Conservation (phyloP, 1,284 basidiomycete species). For the Puccinia horiana region DNA sequence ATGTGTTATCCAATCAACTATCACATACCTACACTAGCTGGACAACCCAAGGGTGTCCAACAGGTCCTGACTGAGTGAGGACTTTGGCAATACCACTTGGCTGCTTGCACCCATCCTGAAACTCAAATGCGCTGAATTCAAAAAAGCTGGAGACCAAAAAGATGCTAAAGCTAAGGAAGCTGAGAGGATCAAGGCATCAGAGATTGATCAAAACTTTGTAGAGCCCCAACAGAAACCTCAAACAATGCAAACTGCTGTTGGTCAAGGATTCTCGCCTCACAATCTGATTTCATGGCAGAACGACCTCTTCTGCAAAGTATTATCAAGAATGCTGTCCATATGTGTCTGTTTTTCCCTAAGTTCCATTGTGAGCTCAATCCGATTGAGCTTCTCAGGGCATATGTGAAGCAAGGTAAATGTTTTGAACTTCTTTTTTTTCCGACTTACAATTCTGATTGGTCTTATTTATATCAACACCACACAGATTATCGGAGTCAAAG, state of each 20-base stretch:
- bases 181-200: too few species aligned
- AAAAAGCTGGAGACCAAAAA: not conserved
- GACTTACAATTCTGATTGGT: not conserved
- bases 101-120: not conserved
- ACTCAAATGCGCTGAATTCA: not conserved
- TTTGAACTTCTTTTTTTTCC: not conserved
- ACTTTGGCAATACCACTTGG: not conserved
- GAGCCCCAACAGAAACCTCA: too few species aligned
- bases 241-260: not conserved
- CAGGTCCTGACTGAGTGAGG: not conserved
- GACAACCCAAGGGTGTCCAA: not conserved
- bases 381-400: slow-evolving; percentile 28
- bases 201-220: too few species aligned
- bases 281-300: not conserved
- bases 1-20: not conserved
- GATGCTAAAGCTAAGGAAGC: not conserved
- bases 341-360: slow-evolving; percentile 18
- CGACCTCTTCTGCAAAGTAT: slow-evolving; percentile 23
- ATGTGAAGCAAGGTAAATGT: slow-evolving; percentile 22
- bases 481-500: not conserved
- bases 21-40: too few species aligned
- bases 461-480: not conserved
- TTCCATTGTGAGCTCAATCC: slow-evolving; percentile 31
- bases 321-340: slow-evolving; percentile 25
- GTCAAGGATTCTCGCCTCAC: not conserved